Base-by-base conservation (phyloP, 345 rosid species). In the Salix brachista region DNA sequence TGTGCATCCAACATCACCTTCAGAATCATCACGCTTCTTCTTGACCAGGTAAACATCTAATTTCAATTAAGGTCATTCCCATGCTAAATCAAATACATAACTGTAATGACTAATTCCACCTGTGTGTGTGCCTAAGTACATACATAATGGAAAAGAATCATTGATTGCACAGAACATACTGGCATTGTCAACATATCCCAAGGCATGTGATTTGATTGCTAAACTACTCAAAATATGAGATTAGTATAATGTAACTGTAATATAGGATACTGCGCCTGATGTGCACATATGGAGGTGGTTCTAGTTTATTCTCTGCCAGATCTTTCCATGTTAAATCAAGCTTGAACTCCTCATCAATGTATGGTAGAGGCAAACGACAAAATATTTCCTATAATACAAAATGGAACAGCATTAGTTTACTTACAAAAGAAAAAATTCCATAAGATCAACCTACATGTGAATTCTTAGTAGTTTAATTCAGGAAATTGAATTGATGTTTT, bases 191-290 rank as follows among this genome's bases (percentile, higher is more conserved):
- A 17, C 21, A 65, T 21, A 30, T 30, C 16, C 41, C 17, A 37
- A 65, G 48, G 54, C 67, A 50, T 65, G 16, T 46, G 37, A 65
- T 23, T 62, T 30, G 71, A 34, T 32, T 66, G 10, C 69, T 58
- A 30, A 50, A 75, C 42, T 39, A 62, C 69, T 50, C 37, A 65
- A 2, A 5, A 60, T 9, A 44, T 39, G 36, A 73, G 41, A 32
- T 75, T 79, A 34, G 32, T 44, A 50, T 21, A 58, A 34, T 11
- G 77, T 73, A 56, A 64, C 32, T 76, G 44, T 25, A 36, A 79
- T 50, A 71, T 64, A 88, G 98, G 99, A 93, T 95, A 95, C 98
- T 95, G 80, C 97, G 96, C 80, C 88, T 90, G 79, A 95, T 95
- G 83, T 91, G 97, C 77, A 86, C 90, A 77, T 95, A 95, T 58